Base-by-base conservation (phyloP, 768 basidiomycete genomes). In the Lactifluus rugatus region DNA sequence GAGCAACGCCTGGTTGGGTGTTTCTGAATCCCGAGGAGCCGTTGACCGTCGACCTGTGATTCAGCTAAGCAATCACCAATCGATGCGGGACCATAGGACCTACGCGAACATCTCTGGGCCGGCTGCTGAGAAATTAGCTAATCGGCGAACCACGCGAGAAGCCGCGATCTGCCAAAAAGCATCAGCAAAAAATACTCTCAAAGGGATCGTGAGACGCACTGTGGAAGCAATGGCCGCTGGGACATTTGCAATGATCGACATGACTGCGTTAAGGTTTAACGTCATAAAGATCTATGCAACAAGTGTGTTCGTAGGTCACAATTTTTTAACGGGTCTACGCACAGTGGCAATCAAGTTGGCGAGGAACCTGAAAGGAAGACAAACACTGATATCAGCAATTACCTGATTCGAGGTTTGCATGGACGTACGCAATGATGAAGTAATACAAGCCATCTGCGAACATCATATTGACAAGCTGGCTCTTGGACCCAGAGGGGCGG, bases 361-460 rank as follows among this genome's bases (percentile, higher is more conserved):
- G 52, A 74, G 62, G 56, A 78, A 76, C 26, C 74, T 75, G 53
- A 3, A 36, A 9, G 4, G 41, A 34, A 31, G 7, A 41, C 19
- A 44, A 41, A 23, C 7, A 41, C 19, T 4, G 4, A 41, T 64
- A 11, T 57, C 23, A 39, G 14, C 26, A 74, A 58, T 61, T 75
- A 75, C 19, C 6, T 3, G 48, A 9, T 10, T 69, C n/a, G 8
- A 25, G 45, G 34, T 56, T 44, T 26, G 53, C 54, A 42, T 46
- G 54, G 4, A 74, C 81, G 54, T 64, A 87, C 80, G 87, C 87
- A 50, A 89, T 78, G 60, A 89, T 70, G 72, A 89, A 89, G 71
- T 78, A 89, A 54, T 86, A 80, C 11, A 90, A 70, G 19, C 87
- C 86, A 56, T 89, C 85, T 14, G 76, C 71, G 67, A 87, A 88